Evolutionary conservation across 129 eudicot genomes (phyloP), one percentile per base, ranked within the genome.

Genomic region (Tanacetum coccineum): DNA sequence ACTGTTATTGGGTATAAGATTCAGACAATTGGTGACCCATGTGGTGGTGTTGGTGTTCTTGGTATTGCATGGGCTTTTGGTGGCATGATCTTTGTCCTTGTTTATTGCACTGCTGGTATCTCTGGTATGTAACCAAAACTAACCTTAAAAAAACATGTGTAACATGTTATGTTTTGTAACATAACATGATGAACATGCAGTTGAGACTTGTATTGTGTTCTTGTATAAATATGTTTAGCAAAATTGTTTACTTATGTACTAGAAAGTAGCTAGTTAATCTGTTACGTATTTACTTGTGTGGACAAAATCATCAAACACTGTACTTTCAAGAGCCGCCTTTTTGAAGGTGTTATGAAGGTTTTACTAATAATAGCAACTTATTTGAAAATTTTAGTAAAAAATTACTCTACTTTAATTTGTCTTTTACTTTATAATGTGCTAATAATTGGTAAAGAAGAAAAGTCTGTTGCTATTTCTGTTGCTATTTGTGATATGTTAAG

Each of bases 21-120:
- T 67, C 91, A 80, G 61, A 19, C 81, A 36, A 7, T 36, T 36
- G 10, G 42, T n/a, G 97, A 79, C 67, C 87, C 85, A 1, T 87
- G 97, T 40, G 89, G 80, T 62, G 87, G 89, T 53, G 95, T 84
- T 30, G 95, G 95, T 56, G 64, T 86, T 63, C 95, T 90, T 58
- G 97, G 97, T 46, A 72, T 90, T 46, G 88, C 97, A 0, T 90
- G 97, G 97, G 85, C 95, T 49, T 90, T 90, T 62, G 97, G 97
- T 15, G 97, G 97, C 87, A 89, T 86, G 95, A 86, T 89, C 72
- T 89, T 89, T 62, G 48, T 89, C 44, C 96, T 89, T 22, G 96
- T 90, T 42, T 90, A 90, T 87, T 90, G 97, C 97, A 90, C 97
- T 72, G 97, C 97, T 67, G 97, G 97, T 25, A 87, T 90, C 74